These are phyloP conservation scores for carrot (Daucus carota) DNA, from an alignment of 129 eudicot species.

Conservation along the genomic window DH1_v3.0 NC_030388.2:32759001-32759500, in stretches of 20 bases:
- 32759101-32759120: conserved; percentile 93
- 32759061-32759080: conserved; percentile 75
- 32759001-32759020: conserved; percentile 88
- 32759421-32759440: neutral
- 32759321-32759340: conserved; percentile 70
- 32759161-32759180: conserved; percentile 67
- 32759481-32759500: neutral
- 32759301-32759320: conserved; percentile 74
- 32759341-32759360: conserved; percentile 90
- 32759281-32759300: conserved; percentile 75
- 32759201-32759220: conserved; percentile 63
- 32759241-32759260: conserved; percentile 71
- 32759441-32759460: neutral
- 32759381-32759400: conserved; percentile 71
- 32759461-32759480: too few species aligned
- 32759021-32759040: conserved; percentile 81
- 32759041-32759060: conserved; percentile 42
- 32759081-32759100: conserved; percentile 55
- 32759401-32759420: conserved; percentile 41
- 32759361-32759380: conserved; percentile 82
- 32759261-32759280: conserved; percentile 91
- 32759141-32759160: conserved; percentile 79
- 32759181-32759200: conserved; percentile 78
- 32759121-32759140: conserved; percentile 90
- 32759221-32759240: conserved; percentile 87